Percentiles rank a stretch among this genome's conserved stretches.
These are phyloP conservation scores for Besnoitia besnoiti DNA, from an alignment of 169 alveolate species.

Conservation along the genomic window DNA sequence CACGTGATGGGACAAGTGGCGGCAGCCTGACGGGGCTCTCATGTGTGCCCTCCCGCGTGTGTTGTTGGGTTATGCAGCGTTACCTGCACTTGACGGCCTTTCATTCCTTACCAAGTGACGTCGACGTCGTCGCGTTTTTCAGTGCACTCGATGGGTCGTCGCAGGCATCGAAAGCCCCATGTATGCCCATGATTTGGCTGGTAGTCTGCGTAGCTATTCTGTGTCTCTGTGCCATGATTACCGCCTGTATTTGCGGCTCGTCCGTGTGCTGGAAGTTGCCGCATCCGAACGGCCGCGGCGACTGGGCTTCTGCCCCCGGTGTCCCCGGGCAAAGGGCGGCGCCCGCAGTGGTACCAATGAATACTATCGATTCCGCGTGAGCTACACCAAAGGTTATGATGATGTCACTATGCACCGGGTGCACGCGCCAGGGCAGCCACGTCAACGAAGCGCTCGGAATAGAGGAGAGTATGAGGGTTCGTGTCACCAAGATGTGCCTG, in stretches of 20 bases:
- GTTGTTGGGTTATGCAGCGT: too few species aligned
- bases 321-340: background rate
- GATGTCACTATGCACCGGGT: background rate
- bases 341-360: background rate
- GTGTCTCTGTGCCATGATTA: background rate
- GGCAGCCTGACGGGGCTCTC: too few species aligned
- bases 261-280: background rate
- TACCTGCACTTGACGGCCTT: slow-evolving; percentile 10
- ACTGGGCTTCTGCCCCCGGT: background rate
- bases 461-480: too few species aligned
- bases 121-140: background rate
- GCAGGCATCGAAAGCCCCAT: background rate
- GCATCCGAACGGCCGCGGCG: background rate
- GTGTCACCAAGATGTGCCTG: too few species aligned
- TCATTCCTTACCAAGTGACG: background rate
- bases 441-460: too few species aligned
- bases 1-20: too few species aligned
- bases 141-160: background rate
- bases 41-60: too few species aligned
- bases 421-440: too few species aligned
- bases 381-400: background rate
- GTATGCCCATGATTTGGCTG: background rate
- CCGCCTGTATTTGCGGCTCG: background rate
- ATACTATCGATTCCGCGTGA: background rate
- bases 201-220: background rate